Base-by-base conservation (phyloP, 306 rosid genomes). In the Vigna unguiculata region DNA sequence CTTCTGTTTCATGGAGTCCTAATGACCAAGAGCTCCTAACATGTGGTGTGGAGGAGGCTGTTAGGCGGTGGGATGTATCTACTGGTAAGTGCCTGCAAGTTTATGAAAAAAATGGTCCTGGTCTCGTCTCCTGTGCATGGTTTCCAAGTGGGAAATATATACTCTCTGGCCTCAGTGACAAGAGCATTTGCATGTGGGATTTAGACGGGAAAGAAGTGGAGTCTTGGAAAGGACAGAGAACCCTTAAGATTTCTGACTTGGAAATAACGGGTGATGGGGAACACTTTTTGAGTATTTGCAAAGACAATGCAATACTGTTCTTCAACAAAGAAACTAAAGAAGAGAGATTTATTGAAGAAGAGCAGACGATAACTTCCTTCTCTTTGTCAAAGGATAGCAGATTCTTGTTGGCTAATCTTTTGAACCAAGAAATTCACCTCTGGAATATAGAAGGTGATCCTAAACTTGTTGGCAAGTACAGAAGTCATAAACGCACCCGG, bases 11-110 rank as follows among this genome's bases (percentile, higher is more conserved):
- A 32, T 93, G 97, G 98, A 91, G 98, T 82, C 93, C 93, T 36
- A 88, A 90, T 73, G 92, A 90, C 81, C 76, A 71, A 77, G 92
- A 91, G 80, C 87, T 93, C 78, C 93, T 93, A 54, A 91, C 97
- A n/a, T 93, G 98, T 87, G 98, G 97, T 32, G 82, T 86, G 84
- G 98, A 93, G 85, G 98, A 93, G 84, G 85, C 82, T 41, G 87
- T 93, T 59, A 87, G 93, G 96, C 90, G 90, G 53, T 93, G 97
- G 97, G 96, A 93, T 81, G 93, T 90, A 73, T 74, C 89, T 59
- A 77, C 93, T 20, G 98, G 98, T 54, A 82, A 86, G 40, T 88
- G 98, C 79, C 91, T 91, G 78, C 93, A 85, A 77, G 75, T 93
- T 68, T 93, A 90, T 82, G 97, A 93, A 51, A 93, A 91, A 74